These are phyloP conservation scores for Arachis monticola DNA, from an alignment of 331 rosid species.

Conservation along the genomic window DNA sequence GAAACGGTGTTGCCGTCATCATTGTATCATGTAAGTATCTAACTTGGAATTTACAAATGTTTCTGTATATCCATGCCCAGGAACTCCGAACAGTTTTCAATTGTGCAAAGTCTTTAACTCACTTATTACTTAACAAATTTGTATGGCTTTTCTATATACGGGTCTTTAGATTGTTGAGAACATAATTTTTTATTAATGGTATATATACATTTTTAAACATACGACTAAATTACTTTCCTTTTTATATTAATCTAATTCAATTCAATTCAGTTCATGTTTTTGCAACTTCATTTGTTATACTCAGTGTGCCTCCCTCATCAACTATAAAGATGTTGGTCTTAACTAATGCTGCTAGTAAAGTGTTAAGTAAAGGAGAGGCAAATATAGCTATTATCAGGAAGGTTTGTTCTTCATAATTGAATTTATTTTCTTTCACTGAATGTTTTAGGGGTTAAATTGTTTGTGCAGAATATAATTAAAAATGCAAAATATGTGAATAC, in stretches of 20 bases:
- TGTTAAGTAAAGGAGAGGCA: constrained; percentile 92
- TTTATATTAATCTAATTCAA: constrained; percentile 2
- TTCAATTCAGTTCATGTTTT: constrained; percentile 8
- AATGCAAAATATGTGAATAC: no score
- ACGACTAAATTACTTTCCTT: not conserved
- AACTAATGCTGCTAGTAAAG: constrained; percentile 89
- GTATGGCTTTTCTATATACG: no score
- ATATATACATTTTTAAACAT: constrained; percentile 17
- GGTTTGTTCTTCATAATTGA: constrained; percentile 57
- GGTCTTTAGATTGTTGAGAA: no score
- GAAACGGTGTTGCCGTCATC: no score
- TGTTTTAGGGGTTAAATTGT: not conserved
- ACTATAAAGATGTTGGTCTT: constrained; percentile 82
- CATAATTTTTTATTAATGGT: constrained; percentile 6
- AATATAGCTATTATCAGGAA: constrained; percentile 88
- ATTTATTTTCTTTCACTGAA: constrained; percentile 4
- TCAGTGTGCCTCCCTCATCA: constrained; percentile 72
- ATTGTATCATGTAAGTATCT: no score
- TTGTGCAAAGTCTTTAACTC: no score
- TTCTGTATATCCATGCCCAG: no score
- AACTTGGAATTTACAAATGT: no score
- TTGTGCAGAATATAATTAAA: no score
- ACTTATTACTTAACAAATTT: no score
- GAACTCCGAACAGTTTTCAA: no score
- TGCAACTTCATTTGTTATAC: constrained; percentile 25